Evolutionary conservation across 1,284 basidiomycete species (phyloP).

Genomic region (Ustilago cynodontis): DNA sequence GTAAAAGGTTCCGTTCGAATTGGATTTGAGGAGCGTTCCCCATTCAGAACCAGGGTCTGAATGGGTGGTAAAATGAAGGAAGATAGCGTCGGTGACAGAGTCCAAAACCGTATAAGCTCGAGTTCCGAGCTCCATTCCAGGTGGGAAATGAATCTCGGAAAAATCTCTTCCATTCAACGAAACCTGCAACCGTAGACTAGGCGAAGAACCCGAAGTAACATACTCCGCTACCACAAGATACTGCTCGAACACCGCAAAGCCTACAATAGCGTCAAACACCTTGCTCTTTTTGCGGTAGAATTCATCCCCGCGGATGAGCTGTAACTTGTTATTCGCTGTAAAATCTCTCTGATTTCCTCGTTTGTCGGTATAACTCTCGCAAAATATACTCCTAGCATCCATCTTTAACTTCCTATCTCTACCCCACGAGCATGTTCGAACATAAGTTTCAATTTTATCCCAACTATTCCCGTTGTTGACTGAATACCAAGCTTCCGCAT

Average conservation of each 20-base stretch:
- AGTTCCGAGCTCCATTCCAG: slow-evolving; percentile 86
- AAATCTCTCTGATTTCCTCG: slow-evolving; percentile 78
- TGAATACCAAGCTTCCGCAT: slow-evolving; percentile 63
- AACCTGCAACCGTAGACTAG: slow-evolving; percentile 79
- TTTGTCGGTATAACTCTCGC: slow-evolving; percentile 89
- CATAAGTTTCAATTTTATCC: slow-evolving; percentile 84
- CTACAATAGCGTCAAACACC: slow-evolving; percentile 88
- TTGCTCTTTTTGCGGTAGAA: slow-evolving; percentile 79
- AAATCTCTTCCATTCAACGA: slow-evolving; percentile 90
- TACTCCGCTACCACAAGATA: slow-evolving; percentile 95
- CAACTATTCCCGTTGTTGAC: slow-evolving; percentile 79
- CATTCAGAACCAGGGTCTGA: slow-evolving; percentile 80
- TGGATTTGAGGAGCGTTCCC: slow-evolving; percentile 93
- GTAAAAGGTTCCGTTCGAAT: slow-evolving; percentile 98
- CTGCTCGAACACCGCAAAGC: slow-evolving; percentile 96
- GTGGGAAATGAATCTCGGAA: slow-evolving; percentile 88
- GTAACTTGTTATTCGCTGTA: slow-evolving; percentile 76
- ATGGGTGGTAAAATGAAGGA: slow-evolving; percentile 94
- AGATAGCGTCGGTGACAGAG: slow-evolving; percentile 90
- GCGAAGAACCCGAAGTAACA: slow-evolving; percentile 56
- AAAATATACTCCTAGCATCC: slow-evolving; percentile 88
- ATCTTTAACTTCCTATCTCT: slow-evolving; percentile 79
- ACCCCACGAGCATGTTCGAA: slow-evolving; percentile 92
- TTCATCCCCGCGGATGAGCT: slow-evolving; percentile 82
- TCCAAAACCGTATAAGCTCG: slow-evolving; percentile 94